Evolutionary conservation across 192 early-diverging fungal species (phyloP).

Genomic region (Coemansia sp.): DNA sequence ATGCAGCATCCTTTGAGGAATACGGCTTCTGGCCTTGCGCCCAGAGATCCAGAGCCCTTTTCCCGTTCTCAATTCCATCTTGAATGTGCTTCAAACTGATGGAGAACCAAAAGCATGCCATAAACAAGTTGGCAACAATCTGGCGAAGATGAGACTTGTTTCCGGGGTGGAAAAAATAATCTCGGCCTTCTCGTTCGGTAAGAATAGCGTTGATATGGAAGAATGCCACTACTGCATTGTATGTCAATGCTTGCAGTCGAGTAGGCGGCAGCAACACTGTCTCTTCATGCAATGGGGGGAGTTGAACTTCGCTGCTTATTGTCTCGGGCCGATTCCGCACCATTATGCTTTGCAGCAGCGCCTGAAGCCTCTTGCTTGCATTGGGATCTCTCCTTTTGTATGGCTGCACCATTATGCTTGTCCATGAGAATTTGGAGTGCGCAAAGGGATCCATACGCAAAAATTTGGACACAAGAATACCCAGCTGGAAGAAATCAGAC

Average conservation of each 20-base stretch:
- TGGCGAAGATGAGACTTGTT: constrained; percentile 58
- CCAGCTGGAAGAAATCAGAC: constrained; percentile 56
- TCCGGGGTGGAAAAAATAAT: constrained; percentile 72
- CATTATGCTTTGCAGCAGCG: constrained; percentile 69
- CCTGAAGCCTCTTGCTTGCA: constrained; percentile 51
- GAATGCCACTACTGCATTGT: constrained; percentile 56
- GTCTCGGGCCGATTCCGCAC: constrained; percentile 64
- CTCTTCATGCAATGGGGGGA: constrained; percentile 63
- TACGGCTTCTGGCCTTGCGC: constrained; percentile 39
- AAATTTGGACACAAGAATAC: constrained; percentile 58
- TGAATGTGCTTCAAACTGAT: constrained; percentile 37
- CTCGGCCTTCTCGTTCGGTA: constrained; percentile 60
- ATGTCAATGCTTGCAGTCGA: constrained; percentile 35
- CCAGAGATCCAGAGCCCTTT: constrained; percentile 39
- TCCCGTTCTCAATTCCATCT: constrained; percentile 34
- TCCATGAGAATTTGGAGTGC: constrained; percentile 48
- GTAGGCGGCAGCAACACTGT: constrained; percentile 28
- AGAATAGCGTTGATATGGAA: constrained; percentile 68
- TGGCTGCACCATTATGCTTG: constrained; percentile 53
- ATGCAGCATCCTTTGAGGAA: constrained; percentile 18
- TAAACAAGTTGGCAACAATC: constrained; percentile 64
- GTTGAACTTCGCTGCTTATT: constrained; percentile 56
- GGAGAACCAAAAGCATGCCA: constrained; percentile 67
- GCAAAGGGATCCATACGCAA: constrained; percentile 65
- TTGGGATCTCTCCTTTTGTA: constrained; percentile 54